Evolutionary conservation across 2,329 filamentous ascomycete genomes (phyloP).

Genomic region (Fusarium pseudoanthophilum): DNA sequence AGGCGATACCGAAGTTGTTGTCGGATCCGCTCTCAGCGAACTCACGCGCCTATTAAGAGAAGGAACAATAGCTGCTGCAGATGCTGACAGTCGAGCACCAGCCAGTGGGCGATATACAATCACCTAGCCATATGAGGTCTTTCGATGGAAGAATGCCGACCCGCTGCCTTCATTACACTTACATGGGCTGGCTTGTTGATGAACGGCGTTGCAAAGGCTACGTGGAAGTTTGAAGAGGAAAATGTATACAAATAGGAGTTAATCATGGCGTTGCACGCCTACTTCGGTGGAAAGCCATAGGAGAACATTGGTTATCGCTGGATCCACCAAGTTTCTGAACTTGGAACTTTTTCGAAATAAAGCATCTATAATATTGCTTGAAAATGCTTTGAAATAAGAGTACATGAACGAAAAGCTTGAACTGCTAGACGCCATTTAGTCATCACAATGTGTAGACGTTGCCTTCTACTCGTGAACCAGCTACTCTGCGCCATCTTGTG

Average conservation of each 20-base stretch:
- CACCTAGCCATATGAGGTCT: conserved; percentile 61
- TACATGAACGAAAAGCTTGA: conserved; percentile 14
- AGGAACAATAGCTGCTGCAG: conserved; percentile 87
- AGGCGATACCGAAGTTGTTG: conserved; percentile 92
- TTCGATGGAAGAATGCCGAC: not conserved
- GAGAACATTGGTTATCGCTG: conserved; percentile 9
- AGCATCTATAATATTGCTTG: not conserved
- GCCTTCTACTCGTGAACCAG: not conserved
- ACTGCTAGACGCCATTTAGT: not conserved
- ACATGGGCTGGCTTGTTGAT: not conserved
- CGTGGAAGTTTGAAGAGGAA: not conserved
- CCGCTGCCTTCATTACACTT: not conserved
- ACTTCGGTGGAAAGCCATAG: not conserved
- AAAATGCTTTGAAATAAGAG: not conserved
- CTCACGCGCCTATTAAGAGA: conserved; percentile 89
- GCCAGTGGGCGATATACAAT: conserved; percentile 88
- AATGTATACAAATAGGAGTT: conserved; percentile 28
- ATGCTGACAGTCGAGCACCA: conserved; percentile 83
- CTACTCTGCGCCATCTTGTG: not conserved
- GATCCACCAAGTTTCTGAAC: not conserved
- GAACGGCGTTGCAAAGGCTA: conserved; percentile 4
- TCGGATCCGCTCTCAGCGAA: conserved; percentile 90
- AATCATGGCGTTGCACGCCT: conserved; percentile 21
- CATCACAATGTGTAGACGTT: not conserved
- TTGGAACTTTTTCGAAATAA: not conserved